Evolutionary conservation across 805 yeast species (phyloP).

Genomic region (Hermanozyma aechmeae): DNA sequence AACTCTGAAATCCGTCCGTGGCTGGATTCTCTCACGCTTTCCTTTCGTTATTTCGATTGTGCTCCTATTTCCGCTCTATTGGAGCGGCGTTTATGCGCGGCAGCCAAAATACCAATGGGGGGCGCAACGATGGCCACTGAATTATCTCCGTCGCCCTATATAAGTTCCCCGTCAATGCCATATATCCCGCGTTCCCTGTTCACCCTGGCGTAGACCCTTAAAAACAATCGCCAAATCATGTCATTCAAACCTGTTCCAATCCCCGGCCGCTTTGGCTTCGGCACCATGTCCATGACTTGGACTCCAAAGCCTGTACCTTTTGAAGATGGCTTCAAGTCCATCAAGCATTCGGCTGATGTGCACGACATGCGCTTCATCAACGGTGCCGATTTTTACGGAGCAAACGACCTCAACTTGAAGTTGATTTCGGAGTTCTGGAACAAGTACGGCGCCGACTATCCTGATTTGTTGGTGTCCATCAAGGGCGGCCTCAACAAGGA

Average conservation of each 20-base stretch:
- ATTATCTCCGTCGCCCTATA: no score
- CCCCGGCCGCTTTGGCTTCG: conserved; percentile 47
- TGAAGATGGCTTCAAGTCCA: conserved; percentile 42
- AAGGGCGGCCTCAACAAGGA: conserved; percentile 51
- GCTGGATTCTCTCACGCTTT: no score
- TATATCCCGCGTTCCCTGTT: no score
- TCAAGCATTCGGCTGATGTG: conserved; percentile 30
- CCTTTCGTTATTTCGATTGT: no score
- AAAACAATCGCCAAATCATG: no score
- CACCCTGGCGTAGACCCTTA: no score
- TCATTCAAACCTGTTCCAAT: conserved; percentile 2
- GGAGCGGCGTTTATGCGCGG: no score
- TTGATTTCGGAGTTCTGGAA: conserved; percentile 49
- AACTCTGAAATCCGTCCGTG: no score
- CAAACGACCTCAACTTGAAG: conserved; percentile 41
- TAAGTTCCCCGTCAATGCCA: no score
- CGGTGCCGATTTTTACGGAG: conserved; percentile 75
- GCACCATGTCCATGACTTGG: conserved; percentile 80
- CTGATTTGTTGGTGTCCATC: conserved; percentile 48
- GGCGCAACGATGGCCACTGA: no score
- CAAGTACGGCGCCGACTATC: conserved; percentile 47
- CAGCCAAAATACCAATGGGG: no score
- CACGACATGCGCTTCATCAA: conserved; percentile 54
- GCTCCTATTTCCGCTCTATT: no score
- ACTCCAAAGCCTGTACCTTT: conserved; percentile 45